These are phyloP conservation scores for Tulasnella sp. DNA, from an alignment of 768 basidiomycete species.

Conservation along the genomic window DNA sequence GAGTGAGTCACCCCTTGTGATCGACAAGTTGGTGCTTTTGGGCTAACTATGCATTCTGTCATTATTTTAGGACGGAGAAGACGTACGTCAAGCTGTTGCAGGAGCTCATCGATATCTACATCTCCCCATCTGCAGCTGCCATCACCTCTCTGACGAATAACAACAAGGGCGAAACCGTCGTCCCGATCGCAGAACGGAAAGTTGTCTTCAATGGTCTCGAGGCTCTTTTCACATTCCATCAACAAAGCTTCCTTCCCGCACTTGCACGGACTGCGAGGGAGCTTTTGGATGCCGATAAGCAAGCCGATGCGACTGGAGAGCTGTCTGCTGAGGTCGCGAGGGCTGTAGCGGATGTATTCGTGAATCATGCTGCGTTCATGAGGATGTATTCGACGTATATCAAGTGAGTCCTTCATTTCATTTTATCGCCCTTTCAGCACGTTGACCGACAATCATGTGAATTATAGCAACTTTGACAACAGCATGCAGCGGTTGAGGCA, in stretches of 20 bases:
- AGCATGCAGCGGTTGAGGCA: constrained; percentile 77
- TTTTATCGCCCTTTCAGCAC: not conserved
- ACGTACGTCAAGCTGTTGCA: constrained; percentile 92
- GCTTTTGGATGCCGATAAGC: constrained; percentile 41
- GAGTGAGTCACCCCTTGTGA: constrained; percentile 43
- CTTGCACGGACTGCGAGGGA: constrained; percentile 69
- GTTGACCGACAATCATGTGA: not conserved
- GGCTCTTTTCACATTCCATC: constrained; percentile 83
- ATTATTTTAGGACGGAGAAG: constrained; percentile 87
- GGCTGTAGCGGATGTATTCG: constrained; percentile 77
- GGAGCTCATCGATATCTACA: constrained; percentile 91
- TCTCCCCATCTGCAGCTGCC: constrained; percentile 66
- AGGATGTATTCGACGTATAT: constrained; percentile 98
- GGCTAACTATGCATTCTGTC: constrained; percentile 15
- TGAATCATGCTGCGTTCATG: constrained; percentile 95
- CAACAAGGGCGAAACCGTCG: constrained; percentile 61
- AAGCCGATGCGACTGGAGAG: constrained; percentile 58
- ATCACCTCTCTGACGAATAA: constrained; percentile 56
- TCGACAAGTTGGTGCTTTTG: constrained; percentile 7
- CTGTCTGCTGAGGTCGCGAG: constrained; percentile 65
- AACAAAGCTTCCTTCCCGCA: constrained; percentile 84
- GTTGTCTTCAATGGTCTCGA: constrained; percentile 89
- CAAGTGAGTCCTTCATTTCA: constrained; percentile 48
- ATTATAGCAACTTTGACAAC: constrained; percentile 80
- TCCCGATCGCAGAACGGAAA: constrained; percentile 78